Conservation (phyloP, 108 stramenopile genomes). For the Cylindrotheca fusiformis region DNA sequence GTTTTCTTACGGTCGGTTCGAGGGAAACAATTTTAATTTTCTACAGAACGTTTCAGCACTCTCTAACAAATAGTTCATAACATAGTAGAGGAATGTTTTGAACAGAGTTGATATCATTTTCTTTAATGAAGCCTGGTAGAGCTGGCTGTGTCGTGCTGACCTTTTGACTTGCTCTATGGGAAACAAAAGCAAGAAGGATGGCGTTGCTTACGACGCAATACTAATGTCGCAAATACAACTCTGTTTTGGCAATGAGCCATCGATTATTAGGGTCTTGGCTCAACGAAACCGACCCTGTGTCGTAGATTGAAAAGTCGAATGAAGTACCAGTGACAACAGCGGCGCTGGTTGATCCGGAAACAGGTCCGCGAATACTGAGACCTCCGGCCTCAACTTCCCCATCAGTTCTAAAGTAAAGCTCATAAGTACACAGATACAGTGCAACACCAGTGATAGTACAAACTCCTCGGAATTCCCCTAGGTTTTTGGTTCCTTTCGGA, state of each 20-base stretch:
- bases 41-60: conserved; percentile 5
- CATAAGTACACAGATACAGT: conserved; percentile 26
- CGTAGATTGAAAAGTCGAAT: conserved; percentile 21
- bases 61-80: neutral
- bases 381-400: conserved; percentile 12
- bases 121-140: neutral
- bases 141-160: neutral
- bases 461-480: conserved; percentile 18
- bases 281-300: conserved; percentile 18
- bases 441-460: conserved; percentile 21
- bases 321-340: conserved; percentile 25
- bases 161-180: neutral
- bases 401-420: conserved; percentile 13
- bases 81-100: neutral
- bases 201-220: neutral
- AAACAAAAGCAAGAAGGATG: neutral
- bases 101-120: neutral
- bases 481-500: conserved; percentile 2
- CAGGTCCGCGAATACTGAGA: conserved; percentile 21
- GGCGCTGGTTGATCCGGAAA: neutral
- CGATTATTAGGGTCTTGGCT: conserved; percentile 18
- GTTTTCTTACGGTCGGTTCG: conserved; percentile 5
- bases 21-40: conserved; percentile 15
- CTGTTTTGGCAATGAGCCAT: conserved; percentile 8
- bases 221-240: neutral